Base-by-base conservation (phyloP, 768 basidiomycete species). In the Dictyophora rubrovolvata region DNA sequence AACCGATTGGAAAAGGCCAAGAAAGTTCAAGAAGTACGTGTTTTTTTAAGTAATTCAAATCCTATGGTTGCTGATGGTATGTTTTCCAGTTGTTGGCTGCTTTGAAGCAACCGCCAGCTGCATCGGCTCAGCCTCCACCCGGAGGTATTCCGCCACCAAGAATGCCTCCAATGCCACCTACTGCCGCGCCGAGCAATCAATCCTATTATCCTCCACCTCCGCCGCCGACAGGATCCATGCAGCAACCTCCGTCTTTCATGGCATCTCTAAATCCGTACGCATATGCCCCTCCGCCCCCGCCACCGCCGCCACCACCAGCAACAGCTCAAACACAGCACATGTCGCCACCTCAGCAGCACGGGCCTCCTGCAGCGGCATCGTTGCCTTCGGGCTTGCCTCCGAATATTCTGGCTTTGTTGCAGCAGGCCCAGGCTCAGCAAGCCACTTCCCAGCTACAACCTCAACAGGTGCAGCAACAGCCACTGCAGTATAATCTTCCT, bases 1-100 rank as follows among this genome's bases (percentile, higher is more conserved):
- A 89, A 93, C 53, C 86, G 91, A 12, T 74, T 94, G 18, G 92
- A 94, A 66, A 88, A 93, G 75, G 90, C 91, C 8, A 81, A 85
- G 57, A 87, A 81, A 70, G 89, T 93, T 9, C 91, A 93, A 67
- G 87, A 91, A 65, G 81, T 84, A 60, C 12, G 70, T 63, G 16
- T 33, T 17, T 37, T 9, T 14, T 11, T 10, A 28, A 20, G 36
- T 33, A 7, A 21, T 51, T 21, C 54, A 50, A 21, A 18, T 17
- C 53, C 42, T n/a, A 51, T n/a, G 12, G 14, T 36, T 46, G 4
- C 59, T 50, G 18, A 51, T n/a, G 36, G 5, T 21, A 11, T 42
- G 3, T 18, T 56, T 42, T n/a, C 7, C 22, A 83, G 78, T 73
- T 91, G 17, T 73, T 92, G 22, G 89, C 88, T 5, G 89, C 89